phyloP scores from a whole-genome alignment of 1,284 basidiomycete genomes.

The Sanghuangporus baumii region DNA sequence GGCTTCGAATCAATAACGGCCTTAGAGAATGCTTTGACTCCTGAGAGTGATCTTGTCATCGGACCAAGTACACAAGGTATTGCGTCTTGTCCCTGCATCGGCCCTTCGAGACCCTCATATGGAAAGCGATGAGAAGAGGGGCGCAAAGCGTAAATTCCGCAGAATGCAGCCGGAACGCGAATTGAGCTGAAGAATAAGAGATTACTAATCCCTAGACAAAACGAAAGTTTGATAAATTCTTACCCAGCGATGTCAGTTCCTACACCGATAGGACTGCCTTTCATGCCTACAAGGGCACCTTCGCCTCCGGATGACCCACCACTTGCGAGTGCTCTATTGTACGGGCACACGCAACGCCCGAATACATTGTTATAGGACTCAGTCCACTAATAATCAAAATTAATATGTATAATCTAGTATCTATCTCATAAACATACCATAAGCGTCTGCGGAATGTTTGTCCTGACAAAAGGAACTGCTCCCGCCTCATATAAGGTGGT shows the following conservation, averaged over 20 bases:
- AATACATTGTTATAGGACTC: conserved; percentile 62
- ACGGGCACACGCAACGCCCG: conserved; percentile 63
- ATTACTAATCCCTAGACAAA: background rate
- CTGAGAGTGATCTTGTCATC: conserved; percentile 50
- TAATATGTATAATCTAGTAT: background rate
- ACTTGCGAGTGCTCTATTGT: conserved; percentile 43
- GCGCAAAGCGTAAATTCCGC: conserved; percentile 63
- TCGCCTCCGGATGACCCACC: conserved; percentile 64
- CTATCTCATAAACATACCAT: conserved; percentile 34
- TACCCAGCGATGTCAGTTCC: conserved; percentile 67
- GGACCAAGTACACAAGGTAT: conserved; percentile 71
- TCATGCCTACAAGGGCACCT: conserved; percentile 49
- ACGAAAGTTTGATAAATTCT: background rate
- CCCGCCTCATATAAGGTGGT: conserved; percentile 54
- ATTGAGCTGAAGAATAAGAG: conserved; percentile 42
- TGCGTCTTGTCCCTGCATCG: conserved; percentile 65
- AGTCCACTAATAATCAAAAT: conserved; percentile 38
- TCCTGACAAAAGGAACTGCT: conserved; percentile 66
- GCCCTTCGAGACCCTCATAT: conserved; percentile 53
- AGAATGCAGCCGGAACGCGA: conserved; percentile 63
- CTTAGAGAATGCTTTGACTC: conserved; percentile 60
- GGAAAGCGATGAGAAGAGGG: conserved; percentile 70
- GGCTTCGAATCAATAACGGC: conserved; percentile 49
- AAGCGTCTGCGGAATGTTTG: conserved; percentile 65
- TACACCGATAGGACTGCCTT: conserved; percentile 56